A percentile compares a stretch with the other conserved stretches of the same genome.
These are phyloP conservation scores for Claviceps maximensis DNA, from an alignment of 2,329 filamentous ascomycete genomes.

Conservation along the genomic window DNA sequence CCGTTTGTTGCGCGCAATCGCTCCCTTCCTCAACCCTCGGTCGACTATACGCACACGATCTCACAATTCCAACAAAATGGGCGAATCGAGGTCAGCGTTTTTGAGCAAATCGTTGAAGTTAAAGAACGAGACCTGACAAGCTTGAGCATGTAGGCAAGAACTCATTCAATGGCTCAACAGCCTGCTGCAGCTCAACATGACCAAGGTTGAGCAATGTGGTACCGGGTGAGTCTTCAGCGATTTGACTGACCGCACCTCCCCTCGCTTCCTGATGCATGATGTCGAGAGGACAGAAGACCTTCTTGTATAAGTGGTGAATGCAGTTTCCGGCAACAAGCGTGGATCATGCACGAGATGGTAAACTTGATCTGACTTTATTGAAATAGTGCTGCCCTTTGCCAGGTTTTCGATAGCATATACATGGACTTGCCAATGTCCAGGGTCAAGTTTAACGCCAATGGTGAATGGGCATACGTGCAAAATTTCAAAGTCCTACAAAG, in stretches of 20 bases:
- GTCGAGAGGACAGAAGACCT: background rate
- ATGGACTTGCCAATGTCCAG: constrained; percentile 86
- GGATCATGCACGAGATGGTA: background rate
- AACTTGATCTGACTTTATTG: background rate
- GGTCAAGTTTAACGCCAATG: constrained; percentile 97
- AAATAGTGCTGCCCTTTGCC: constrained; percentile 78
- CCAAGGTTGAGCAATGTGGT: constrained; percentile 97
- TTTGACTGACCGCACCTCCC: constrained; percentile 8
- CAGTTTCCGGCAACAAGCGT: background rate
- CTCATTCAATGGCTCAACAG: constrained; percentile 94
- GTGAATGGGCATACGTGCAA: constrained; percentile 92
- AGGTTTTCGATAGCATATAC: constrained; percentile 98
- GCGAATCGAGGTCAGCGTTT: constrained; percentile 31
- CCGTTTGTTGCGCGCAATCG: background rate
- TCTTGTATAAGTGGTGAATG: background rate
- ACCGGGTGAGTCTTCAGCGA: constrained; percentile 57
- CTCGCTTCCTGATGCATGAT: constrained; percentile 2
- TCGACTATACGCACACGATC: background rate
- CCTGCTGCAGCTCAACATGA: constrained; percentile 94
- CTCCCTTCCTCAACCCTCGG: background rate
- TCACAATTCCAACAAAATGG: constrained; percentile 25
- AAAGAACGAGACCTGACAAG: constrained; percentile 9
- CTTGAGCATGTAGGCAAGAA: constrained; percentile 65
- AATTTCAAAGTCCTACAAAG: constrained; percentile 98
- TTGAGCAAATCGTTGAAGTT: background rate